Conservation (phyloP, 2,329 filamentous ascomycete genomes). For the Coniella vitis region DNA sequence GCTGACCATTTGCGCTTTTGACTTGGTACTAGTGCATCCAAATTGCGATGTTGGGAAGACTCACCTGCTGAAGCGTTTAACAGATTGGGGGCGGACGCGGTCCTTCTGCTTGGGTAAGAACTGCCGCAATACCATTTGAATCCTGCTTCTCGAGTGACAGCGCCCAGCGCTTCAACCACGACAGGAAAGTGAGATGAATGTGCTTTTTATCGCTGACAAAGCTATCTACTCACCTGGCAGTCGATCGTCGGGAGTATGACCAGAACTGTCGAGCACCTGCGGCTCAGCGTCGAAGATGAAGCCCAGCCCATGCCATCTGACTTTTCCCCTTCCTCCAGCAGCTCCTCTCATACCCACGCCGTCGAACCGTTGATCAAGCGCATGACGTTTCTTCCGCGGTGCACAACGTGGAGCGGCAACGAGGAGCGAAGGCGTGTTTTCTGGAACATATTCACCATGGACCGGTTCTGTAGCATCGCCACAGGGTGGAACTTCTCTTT, state of each 20-base stretch:
- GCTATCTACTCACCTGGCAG: too few species aligned
- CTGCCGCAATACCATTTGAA: too few species aligned
- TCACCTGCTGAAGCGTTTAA: too few species aligned
- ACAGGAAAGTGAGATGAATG: too few species aligned
- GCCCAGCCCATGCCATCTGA: constrained; percentile 17
- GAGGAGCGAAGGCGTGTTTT: constrained; percentile 34
- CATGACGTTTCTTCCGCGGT: constrained; percentile 28
- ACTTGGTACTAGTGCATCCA: constrained; percentile 17
- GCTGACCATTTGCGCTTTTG: constrained; percentile 29
- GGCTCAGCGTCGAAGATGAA: constrained; percentile 29
- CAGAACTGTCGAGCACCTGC: constrained; percentile 32
- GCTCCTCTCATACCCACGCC: too few species aligned
- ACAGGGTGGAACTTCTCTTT: constrained; percentile 33
- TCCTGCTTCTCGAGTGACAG: too few species aligned
- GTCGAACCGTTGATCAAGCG: constrained; percentile 26
- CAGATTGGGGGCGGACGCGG: constrained; percentile 29
- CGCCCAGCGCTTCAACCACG: too few species aligned
- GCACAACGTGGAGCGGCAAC: constrained; percentile 28
- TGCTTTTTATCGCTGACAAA: too few species aligned
- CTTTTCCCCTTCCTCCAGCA: too few species aligned
- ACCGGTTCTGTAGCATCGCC: constrained; percentile 33
- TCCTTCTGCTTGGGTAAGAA: constrained; percentile 29
- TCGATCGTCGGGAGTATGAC: constrained; percentile 33
- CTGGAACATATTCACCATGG: constrained; percentile 34
- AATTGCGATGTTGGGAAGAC: constrained; percentile 16